Conservation (phyloP, 129 eudicot genomes). For the Solidago caesia region DNA sequence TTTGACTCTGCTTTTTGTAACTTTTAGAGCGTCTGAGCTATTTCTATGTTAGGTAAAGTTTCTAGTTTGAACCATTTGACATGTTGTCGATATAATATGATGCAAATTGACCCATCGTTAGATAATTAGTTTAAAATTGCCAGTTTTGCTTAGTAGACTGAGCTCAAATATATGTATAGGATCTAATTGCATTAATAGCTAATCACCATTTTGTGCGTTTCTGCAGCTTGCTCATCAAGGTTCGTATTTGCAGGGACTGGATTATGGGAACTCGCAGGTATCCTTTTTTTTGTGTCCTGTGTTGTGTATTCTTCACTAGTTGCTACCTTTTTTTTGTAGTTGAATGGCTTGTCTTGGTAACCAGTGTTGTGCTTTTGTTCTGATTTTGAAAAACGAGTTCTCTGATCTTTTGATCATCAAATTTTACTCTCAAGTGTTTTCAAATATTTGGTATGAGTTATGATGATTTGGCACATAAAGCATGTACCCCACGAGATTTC, state of each 20-base stretch:
- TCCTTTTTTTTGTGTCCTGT: not conserved
- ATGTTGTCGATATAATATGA: not conserved
- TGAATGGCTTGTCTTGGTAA: not conserved
- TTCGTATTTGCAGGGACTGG: constrained; percentile 55
- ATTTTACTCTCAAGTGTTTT: not conserved
- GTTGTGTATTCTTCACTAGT: not conserved
- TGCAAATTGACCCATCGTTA: constrained; percentile 2
- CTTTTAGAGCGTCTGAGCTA: not conserved
- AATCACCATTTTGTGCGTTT: not conserved
- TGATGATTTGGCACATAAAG: not conserved
- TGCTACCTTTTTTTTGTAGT: not conserved
- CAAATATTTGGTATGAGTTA: not conserved
- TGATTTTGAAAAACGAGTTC: not conserved
- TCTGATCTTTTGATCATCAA: not conserved
- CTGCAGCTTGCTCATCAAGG: constrained; percentile 56
- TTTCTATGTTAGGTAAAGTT: not conserved
- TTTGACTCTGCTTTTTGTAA: not conserved
- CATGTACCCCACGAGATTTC: not conserved
- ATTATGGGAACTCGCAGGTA: constrained; percentile 65
- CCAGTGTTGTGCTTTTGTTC: not conserved
- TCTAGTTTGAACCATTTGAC: not conserved
- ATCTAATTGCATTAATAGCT: not conserved
- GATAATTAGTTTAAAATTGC: not conserved
- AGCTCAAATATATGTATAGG: not conserved
- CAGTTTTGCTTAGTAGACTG: not conserved